Evolutionary conservation across 2,329 filamentous ascomycete genomes (phyloP).

Genomic region (Pezicula neosporulosa): DNA sequence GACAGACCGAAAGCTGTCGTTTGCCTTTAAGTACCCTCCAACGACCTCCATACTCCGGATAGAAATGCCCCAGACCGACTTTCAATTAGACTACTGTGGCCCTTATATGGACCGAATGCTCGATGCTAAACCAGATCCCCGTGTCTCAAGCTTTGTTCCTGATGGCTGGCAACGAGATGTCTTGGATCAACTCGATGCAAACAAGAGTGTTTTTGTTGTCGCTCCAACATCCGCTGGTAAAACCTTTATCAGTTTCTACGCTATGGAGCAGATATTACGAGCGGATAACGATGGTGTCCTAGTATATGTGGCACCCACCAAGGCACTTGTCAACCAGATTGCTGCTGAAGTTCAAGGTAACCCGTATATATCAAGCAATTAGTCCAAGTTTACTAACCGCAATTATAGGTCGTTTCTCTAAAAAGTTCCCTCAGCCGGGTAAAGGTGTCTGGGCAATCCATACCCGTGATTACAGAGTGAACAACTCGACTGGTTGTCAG

Average conservation of each 20-base stretch:
- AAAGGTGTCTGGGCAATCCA: constrained; percentile 78
- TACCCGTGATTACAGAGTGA: constrained; percentile 71
- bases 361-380: not conserved
- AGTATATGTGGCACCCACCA: constrained; percentile 78
- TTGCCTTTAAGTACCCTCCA: constrained; percentile 37
- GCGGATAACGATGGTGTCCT: constrained; percentile 66
- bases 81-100: constrained; percentile 66
- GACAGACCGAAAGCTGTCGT: constrained; percentile 38
- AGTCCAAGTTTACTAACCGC: not conserved
- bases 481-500: constrained; percentile 70
- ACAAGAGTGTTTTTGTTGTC: constrained; percentile 70
- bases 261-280: constrained; percentile 73
- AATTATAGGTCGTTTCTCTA: constrained; percentile 54
- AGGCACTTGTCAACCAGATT: constrained; percentile 80
- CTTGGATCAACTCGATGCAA: constrained; percentile 67
- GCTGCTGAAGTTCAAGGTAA: constrained; percentile 70
- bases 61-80: constrained; percentile 45
- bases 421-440: constrained; percentile 51
- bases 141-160: constrained; percentile 65
- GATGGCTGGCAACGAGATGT: constrained; percentile 76
- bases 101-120: constrained; percentile 75
- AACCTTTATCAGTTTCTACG: constrained; percentile 82
- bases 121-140: constrained; percentile 62
- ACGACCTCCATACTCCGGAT: constrained; percentile 23
- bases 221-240: constrained; percentile 78